Base-by-base conservation (phyloP, 2,329 filamentous ascomycete species). In the Pyrenophora teres region DNA sequence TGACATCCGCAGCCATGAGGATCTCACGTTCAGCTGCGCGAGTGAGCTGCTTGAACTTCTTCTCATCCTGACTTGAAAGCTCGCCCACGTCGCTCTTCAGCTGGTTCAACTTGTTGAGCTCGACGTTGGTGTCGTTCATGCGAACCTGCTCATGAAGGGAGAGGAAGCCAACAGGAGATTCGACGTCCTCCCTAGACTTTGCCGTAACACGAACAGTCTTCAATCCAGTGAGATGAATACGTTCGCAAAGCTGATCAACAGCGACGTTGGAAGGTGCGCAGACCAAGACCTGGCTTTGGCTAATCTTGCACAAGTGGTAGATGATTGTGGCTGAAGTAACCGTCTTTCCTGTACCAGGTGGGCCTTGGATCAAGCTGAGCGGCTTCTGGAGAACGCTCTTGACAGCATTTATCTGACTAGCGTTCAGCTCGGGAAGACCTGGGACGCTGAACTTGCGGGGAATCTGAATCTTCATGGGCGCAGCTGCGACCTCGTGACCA, bases 241-340 rank as follows among this genome's bases (percentile, higher is more conserved):
- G 91, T 76, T 99, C 94, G 71, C 94, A 99, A 25, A 99, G 87
- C 76, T 99, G 94, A 69, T 99, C 94, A 23, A 99, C 94, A 7
- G 94, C 94, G 57, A 99, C 94, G 80, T 99, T 99, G 42, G 94
- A 99, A 0, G 94, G 94, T 13, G 94, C 94, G 68, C 94, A 99
- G 39, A 99, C 94, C 31, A 99, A 81, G 3, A 99, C 93, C 69
- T 96, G 94, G 46, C 92, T 92, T 58, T 89, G 92, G 64, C 92
- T 97, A 76, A 95, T 89, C 78, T 96, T 97, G 62, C 92, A 91
- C 52, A 99, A 81, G 72, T 99, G 94, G 70, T 97, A 97, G 71
- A 99, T 99, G 72, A 99, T 96, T 1, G 94, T 99, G 30, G 94
- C 94, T 31, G 94, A 99, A 13, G 94, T 99, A 52, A 99, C 94